Percentiles rank a stretch among this genome's conserved stretches.
Conservation (phyloP, 306 rosid genomes). For the Castanea sativa region DNA sequence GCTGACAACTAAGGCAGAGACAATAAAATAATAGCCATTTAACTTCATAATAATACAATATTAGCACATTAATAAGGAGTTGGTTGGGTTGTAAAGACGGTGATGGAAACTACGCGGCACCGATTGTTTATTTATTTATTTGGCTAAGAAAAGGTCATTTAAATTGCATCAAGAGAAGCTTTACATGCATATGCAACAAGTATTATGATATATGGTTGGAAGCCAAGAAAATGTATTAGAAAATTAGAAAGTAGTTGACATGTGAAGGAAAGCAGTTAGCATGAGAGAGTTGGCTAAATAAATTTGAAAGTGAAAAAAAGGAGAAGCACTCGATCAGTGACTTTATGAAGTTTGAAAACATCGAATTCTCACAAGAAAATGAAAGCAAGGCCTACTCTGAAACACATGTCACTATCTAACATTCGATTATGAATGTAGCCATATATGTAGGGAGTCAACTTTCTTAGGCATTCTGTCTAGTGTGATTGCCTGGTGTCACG, state of each 20-base stretch:
- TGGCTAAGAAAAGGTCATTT: too few relatives aligned
- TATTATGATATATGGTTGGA: slow-evolving; percentile 27
- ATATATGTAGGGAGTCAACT: background rate
- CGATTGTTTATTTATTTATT: background rate
- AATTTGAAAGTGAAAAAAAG: slow-evolving; percentile 23
- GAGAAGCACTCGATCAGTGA: background rate
- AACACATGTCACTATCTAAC: background rate
- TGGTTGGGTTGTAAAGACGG: slow-evolving; percentile 35
- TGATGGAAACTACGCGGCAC: slow-evolving; percentile 9
- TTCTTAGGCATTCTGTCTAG: background rate
- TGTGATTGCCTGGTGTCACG: background rate
- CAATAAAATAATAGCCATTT: background rate
- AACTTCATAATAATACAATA: background rate
- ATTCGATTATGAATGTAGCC: background rate
- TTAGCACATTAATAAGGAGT: background rate
- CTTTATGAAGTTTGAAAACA: background rate
- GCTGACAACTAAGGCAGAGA: background rate
- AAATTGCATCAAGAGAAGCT: too few relatives aligned
- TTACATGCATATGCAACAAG: too few relatives aligned
- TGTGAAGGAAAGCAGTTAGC: background rate
- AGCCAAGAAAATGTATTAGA: slow-evolving; percentile 20
- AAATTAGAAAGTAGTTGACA: slow-evolving; percentile 35
- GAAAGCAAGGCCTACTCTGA: too few relatives aligned
- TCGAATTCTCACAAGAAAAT: too few relatives aligned
- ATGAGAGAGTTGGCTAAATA: slow-evolving; percentile 15